Evolutionary conservation across 1,284 basidiomycete genomes (phyloP).

Genomic region (Cerioporus squamosus): DNA sequence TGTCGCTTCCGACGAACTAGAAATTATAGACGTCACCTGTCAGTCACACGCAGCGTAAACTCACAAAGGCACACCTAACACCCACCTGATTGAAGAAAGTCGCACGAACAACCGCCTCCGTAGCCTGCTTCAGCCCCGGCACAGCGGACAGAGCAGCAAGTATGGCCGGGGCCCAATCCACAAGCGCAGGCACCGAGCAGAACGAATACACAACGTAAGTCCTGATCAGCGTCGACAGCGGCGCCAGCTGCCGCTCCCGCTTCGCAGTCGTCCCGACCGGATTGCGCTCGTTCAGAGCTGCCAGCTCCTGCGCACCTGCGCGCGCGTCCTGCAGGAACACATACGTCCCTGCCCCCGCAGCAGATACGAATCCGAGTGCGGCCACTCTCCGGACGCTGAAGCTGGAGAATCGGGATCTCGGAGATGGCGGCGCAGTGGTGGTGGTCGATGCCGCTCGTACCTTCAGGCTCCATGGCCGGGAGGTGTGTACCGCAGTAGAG

Average conservation of each 20-base stretch:
- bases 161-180: constrained; percentile 80
- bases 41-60: background rate
- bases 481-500: background rate
- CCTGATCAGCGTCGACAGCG: constrained; percentile 56
- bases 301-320: constrained; percentile 6
- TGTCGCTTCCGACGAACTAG: constrained; percentile 90
- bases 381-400: constrained; percentile 12
- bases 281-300: constrained; percentile 2
- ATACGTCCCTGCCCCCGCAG: constrained; percentile 1
- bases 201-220: constrained; percentile 83
- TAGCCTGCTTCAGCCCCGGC: constrained; percentile 69
- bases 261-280: constrained; percentile 3
- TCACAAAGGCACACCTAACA: constrained; percentile 5
- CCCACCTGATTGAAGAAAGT: constrained; percentile 88
- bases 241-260: constrained; percentile 16
- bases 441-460: background rate
- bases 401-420: constrained; percentile 1
- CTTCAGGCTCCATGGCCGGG: background rate
- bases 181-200: constrained; percentile 77
- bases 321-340: constrained; percentile 19
- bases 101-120: constrained; percentile 72
- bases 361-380: constrained; percentile 2
- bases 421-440: background rate
- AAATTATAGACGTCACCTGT: constrained; percentile 32
- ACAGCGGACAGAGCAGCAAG: constrained; percentile 64